A percentile compares a stretch with the other conserved stretches of the same genome.
phyloP scores from a whole-genome alignment of 495 filamentous ascomycete genomes.

The Pseudevernia furfuracea region DNA sequence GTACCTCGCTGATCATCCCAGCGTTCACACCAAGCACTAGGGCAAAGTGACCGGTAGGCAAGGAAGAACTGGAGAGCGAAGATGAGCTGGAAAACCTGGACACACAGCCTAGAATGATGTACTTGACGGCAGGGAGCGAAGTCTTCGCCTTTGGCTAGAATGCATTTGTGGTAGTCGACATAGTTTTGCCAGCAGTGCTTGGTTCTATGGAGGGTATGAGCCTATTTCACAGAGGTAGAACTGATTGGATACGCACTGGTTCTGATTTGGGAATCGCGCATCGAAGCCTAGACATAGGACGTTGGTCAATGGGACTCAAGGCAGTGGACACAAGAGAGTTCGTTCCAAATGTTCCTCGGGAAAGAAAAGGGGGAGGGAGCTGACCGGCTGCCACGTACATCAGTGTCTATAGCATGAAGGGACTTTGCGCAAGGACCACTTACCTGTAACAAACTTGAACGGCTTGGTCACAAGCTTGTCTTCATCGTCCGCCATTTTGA shows the following conservation, averaged over 20 bases:
- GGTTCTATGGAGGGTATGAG: slow-evolving; percentile 39
- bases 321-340: neutral
- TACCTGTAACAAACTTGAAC: slow-evolving; percentile 99
- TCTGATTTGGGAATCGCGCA: slow-evolving; percentile 96
- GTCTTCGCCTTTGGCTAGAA: slow-evolving; percentile 96
- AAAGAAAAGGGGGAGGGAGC: slow-evolving; percentile 19
- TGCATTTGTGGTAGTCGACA: slow-evolving; percentile 99
- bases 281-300: slow-evolving; percentile 66
- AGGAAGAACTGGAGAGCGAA: slow-evolving; percentile 67
- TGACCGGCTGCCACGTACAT: slow-evolving; percentile 40
- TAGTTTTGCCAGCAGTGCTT: slow-evolving; percentile 99
- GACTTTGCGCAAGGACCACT: slow-evolving; percentile 35
- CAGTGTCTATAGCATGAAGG: slow-evolving; percentile 24
- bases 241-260: slow-evolving; percentile 55
- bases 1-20: slow-evolving; percentile 97
- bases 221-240: neutral
- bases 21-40: slow-evolving; percentile 84
- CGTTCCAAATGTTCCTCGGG: neutral
- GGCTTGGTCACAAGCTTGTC: slow-evolving; percentile 91
- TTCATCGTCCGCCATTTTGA: slow-evolving; percentile 50
- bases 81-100: neutral
- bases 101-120: slow-evolving; percentile 25
- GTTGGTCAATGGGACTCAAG: neutral
- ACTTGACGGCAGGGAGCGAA: slow-evolving; percentile 97
- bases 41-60: slow-evolving; percentile 94